A percentile compares a stretch with the other conserved stretches of the same genome.
Evolutionary conservation across 176 grass and related monocot species (phyloP).

Genomic region (Oryza rufipogon): DNA sequence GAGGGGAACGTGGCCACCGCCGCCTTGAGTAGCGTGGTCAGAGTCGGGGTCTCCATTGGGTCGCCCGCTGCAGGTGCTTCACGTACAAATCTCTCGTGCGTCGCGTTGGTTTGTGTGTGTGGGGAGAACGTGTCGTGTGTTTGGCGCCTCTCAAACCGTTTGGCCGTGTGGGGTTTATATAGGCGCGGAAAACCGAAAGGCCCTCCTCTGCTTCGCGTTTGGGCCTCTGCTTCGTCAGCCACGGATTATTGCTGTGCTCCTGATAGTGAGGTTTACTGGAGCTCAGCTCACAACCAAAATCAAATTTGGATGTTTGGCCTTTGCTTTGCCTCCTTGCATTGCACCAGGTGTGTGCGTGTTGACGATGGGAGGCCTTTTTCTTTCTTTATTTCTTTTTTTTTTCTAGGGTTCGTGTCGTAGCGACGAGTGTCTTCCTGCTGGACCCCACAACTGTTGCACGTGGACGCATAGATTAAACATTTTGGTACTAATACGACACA

Average conservation of each 20-base stretch:
- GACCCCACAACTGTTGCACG: no score
- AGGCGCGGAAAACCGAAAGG: neutral
- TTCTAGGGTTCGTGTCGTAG: neutral
- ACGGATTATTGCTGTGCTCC: neutral
- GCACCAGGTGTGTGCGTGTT: neutral
- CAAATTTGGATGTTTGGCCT: neutral
- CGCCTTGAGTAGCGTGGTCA: slow-evolving; percentile 55
- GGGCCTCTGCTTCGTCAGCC: neutral
- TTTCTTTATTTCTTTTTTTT: no score
- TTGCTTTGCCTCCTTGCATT: neutral
- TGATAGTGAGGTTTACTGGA: neutral
- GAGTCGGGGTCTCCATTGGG: slow-evolving; percentile 35
- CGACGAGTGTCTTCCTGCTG: neutral
- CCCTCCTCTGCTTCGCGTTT: no score
- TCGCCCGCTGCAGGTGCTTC: no score
- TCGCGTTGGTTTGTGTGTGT: no score
- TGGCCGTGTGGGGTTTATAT: neutral
- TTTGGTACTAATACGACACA: neutral
- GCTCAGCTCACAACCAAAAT: neutral
- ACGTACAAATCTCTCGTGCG: neutral
- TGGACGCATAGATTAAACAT: no score
- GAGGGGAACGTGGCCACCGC: slow-evolving; percentile 53
- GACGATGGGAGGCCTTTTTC: neutral
- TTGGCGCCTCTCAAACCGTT: neutral
- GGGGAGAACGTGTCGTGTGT: neutral